phyloP scores from a whole-genome alignment of 2,329 filamentous ascomycete genomes.

The Aspergillus tamarii region DNA sequence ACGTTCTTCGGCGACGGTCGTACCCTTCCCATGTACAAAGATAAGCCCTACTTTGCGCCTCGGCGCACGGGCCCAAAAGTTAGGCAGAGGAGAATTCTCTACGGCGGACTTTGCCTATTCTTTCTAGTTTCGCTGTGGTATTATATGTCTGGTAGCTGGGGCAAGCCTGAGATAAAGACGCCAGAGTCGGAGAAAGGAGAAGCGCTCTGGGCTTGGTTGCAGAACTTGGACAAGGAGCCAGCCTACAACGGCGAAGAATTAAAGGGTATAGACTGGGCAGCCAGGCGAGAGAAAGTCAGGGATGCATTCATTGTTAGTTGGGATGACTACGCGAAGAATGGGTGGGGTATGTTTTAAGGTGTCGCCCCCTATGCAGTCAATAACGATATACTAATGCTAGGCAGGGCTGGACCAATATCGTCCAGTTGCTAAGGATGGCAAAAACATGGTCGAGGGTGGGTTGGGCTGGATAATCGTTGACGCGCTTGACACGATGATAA shows the following conservation, averaged over 20 bases:
- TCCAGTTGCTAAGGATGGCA: slow-evolving; percentile 76
- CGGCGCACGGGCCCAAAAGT: slow-evolving; percentile 60
- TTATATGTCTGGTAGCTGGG: slow-evolving; percentile 42
- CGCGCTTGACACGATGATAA: slow-evolving; percentile 91
- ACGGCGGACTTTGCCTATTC: slow-evolving; percentile 59
- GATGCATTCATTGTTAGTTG: slow-evolving; percentile 91
- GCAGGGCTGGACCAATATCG: slow-evolving; percentile 72
- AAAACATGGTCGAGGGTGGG: slow-evolving; percentile 83
- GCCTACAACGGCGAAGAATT: slow-evolving; percentile 28
- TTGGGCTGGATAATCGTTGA: slow-evolving; percentile 99
- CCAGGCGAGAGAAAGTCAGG: slow-evolving; percentile 77
- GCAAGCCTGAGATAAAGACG: slow-evolving; percentile 24
- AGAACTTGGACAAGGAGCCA: slow-evolving; percentile 50
- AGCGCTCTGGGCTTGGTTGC: slow-evolving; percentile 61
- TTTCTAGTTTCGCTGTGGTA: slow-evolving; percentile 67
- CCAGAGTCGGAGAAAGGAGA: slow-evolving; percentile 38
- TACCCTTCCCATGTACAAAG: slow-evolving; percentile 94
- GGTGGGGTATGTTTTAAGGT: slow-evolving; percentile 73
- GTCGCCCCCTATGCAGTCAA: background rate
- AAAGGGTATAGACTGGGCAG: slow-evolving; percentile 69
- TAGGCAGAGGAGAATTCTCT: slow-evolving; percentile 66
- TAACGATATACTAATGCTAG: slow-evolving; percentile 24
- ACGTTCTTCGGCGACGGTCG: slow-evolving; percentile 65
- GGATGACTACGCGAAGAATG: slow-evolving; percentile 89
- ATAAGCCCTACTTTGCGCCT: slow-evolving; percentile 79